Percentiles rank a stretch among this genome's conserved stretches.
These are phyloP conservation scores for Curvularia verruculosa DNA, from an alignment of 2,329 filamentous ascomycete genomes.

Conservation along the genomic window DNA sequence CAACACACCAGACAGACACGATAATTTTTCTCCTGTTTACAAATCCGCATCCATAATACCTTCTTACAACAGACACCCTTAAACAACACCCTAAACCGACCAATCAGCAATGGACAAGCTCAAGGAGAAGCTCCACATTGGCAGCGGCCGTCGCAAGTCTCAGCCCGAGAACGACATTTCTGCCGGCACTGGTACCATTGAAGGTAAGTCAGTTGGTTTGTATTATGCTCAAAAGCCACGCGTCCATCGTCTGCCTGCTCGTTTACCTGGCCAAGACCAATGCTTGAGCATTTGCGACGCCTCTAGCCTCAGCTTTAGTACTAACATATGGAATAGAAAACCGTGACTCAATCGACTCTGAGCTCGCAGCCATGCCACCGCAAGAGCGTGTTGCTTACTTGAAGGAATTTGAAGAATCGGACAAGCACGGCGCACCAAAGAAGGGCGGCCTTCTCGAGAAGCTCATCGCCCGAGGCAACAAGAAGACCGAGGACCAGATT, in stretches of 20 bases:
- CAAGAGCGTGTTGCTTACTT: conserved; percentile 44
- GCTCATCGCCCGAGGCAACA: conserved; percentile 45
- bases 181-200: conserved; percentile 20
- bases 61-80: conserved; percentile 1
- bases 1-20: conserved; percentile 13
- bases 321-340: conserved; percentile 25
- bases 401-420: conserved; percentile 46
- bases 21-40: conserved; percentile 3
- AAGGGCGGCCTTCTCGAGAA: conserved; percentile 43
- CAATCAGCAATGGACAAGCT: conserved; percentile 40
- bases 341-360: conserved; percentile 42
- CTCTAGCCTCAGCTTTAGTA: not conserved
- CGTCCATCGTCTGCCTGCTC: not conserved
- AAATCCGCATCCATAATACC: not conserved
- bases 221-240: not conserved
- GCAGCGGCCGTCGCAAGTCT: conserved; percentile 40
- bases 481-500: conserved; percentile 44
- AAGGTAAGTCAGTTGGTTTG: conserved; percentile 20
- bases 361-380: conserved; percentile 42
- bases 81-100: not conserved
- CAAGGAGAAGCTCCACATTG: conserved; percentile 47
- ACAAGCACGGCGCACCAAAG: conserved; percentile 39
- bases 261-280: not conserved
- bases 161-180: conserved; percentile 31
- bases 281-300: not conserved